Evolutionary conservation across 805 yeast genomes (phyloP).

Genomic region (Saccharomyces paradoxus): DNA sequence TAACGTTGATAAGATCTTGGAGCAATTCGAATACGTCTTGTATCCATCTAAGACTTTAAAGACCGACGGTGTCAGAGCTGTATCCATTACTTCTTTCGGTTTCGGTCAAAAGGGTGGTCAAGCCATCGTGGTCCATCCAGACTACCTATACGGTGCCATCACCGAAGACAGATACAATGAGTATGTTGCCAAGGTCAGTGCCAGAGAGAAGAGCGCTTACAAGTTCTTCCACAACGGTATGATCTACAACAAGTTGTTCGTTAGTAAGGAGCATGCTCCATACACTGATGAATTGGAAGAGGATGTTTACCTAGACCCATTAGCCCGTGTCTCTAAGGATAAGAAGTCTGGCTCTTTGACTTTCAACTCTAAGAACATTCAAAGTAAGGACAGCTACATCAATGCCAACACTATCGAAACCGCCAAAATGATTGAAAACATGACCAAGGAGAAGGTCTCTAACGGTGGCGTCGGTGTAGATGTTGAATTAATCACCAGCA

Average conservation of each 20-base stretch:
- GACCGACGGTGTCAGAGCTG: constrained; percentile 97
- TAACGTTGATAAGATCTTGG: constrained; percentile 76
- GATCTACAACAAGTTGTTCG: constrained; percentile 82
- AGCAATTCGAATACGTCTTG: constrained; percentile 78
- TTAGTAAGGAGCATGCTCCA: constrained; percentile 90
- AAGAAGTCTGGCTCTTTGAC: constrained; percentile 36
- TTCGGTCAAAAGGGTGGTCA: constrained; percentile 99
- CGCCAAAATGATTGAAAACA: constrained; percentile 48
- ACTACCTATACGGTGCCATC: constrained; percentile 81
- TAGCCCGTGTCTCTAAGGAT: constrained; percentile 45
- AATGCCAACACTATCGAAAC: constrained; percentile 40
- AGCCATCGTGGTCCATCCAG: constrained; percentile 85
- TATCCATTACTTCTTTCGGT: constrained; percentile 94
- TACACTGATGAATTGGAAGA: constrained; percentile 82
- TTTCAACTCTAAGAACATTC: constrained; percentile 45
- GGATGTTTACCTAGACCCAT: constrained; percentile 90
- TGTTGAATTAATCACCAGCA: constrained; percentile 76
- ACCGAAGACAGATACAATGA: constrained; percentile 61
- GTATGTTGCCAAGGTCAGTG: constrained; percentile 61
- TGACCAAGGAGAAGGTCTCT: constrained; percentile 41
- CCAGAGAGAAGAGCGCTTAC: constrained; percentile 84
- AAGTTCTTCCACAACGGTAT: constrained; percentile 93
- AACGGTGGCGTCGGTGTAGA: constrained; percentile 75
- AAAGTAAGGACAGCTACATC: constrained; percentile 37
- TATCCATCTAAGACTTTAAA: constrained; percentile 90